Evolutionary conservation across 306 rosid genomes (phyloP).

Genomic region (Quercus rubra): DNA sequence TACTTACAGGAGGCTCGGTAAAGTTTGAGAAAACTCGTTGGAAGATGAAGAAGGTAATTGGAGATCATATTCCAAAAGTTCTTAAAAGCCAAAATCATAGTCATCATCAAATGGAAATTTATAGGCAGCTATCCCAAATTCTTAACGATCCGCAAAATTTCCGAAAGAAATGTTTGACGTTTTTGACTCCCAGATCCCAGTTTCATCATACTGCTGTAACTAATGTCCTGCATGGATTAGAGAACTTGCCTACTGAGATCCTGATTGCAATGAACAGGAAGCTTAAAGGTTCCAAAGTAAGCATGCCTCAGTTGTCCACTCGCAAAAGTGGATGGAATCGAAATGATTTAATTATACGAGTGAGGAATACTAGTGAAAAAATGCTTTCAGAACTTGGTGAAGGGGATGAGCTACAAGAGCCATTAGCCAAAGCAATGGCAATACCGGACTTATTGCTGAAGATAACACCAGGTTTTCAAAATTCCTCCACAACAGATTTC

Average conservation of each 20-base stretch:
- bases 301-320: constrained; percentile 46
- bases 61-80: constrained; percentile 40
- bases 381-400: constrained; percentile 52
- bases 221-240: constrained; percentile 42
- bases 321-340: constrained; percentile 45
- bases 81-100: constrained; percentile 22
- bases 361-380: constrained; percentile 31
- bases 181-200: constrained; percentile 24
- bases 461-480: constrained; percentile 43
- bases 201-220: constrained; percentile 31
- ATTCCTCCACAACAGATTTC: constrained; percentile 40
- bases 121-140: constrained; percentile 40
- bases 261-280: constrained; percentile 66
- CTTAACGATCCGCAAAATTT: constrained; percentile 53
- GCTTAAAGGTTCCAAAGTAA: constrained; percentile 41
- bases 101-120: constrained; percentile 25
- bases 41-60: constrained; percentile 54
- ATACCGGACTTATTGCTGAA: constrained; percentile 63
- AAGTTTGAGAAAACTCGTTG: constrained; percentile 56
- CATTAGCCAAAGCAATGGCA: constrained; percentile 83
- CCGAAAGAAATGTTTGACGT: constrained; percentile 24
- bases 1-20: constrained; percentile 39
- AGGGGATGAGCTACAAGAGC: constrained; percentile 50
- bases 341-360: constrained; percentile 30
- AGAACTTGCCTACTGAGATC: constrained; percentile 42